A percentile compares a stretch with the other conserved stretches of the same genome.
These are phyloP conservation scores for Trichoderma cornu-damae DNA, from an alignment of 2,329 filamentous ascomycete species.

Conservation along the genomic window DNA sequence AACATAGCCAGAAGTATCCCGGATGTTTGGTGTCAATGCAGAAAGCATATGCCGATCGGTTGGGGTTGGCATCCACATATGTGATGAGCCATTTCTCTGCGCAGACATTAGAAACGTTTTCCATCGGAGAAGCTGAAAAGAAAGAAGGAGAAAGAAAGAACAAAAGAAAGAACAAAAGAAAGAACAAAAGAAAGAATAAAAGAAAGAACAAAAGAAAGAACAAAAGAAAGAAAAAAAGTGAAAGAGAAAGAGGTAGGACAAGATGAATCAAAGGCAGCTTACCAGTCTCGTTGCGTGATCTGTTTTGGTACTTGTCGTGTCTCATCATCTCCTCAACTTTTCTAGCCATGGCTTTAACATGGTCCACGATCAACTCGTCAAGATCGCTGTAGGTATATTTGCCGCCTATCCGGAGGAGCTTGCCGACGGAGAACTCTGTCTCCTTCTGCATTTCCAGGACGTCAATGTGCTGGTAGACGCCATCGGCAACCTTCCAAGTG, in stretches of 20 bases:
- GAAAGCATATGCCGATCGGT: slow-evolving; percentile 89
- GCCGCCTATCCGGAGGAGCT: slow-evolving; percentile 75
- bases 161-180: too few relatives aligned
- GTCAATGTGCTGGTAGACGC: slow-evolving; percentile 96
- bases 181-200: too few relatives aligned
- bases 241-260: too few relatives aligned
- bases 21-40: slow-evolving; percentile 89
- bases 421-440: slow-evolving; percentile 90
- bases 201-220: too few relatives aligned
- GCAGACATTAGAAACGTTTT: slow-evolving; percentile 23
- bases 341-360: slow-evolving; percentile 94
- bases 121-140: too few relatives aligned
- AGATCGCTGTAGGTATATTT: slow-evolving; percentile 93
- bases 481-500: slow-evolving; percentile 96
- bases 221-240: too few relatives aligned
- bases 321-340: slow-evolving; percentile 96
- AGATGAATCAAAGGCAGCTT: slow-evolving; percentile 39
- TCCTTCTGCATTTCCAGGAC: slow-evolving; percentile 96
- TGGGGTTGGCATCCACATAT: slow-evolving; percentile 94
- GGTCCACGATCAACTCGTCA: slow-evolving; percentile 93
- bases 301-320: slow-evolving; percentile 87
- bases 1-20: slow-evolving; percentile 93
- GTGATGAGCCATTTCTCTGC: slow-evolving; percentile 92
- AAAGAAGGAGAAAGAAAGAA: too few relatives aligned
- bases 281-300: slow-evolving; percentile 78